Evolutionary conservation across 2,329 filamentous ascomycete species (phyloP).

Genomic region (Phialophora expanda): DNA sequence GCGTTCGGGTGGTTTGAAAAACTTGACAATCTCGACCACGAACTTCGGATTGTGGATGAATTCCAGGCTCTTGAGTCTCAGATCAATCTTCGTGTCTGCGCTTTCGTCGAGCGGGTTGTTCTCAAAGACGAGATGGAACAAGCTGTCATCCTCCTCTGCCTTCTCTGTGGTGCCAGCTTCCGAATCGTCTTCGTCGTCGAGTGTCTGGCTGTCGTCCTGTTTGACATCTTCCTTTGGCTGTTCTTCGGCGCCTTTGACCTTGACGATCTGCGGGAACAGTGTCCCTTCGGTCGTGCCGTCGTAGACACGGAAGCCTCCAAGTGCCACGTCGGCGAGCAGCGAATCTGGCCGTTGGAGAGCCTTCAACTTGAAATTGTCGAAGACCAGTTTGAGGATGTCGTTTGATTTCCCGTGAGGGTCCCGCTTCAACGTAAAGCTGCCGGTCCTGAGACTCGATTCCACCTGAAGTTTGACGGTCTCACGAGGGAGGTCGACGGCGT

Average conservation of each 20-base stretch:
- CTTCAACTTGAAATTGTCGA: constrained; percentile 92
- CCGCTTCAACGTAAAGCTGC: constrained; percentile 91
- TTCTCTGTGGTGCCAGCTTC: constrained; percentile 48
- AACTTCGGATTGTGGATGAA: constrained; percentile 98
- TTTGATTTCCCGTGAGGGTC: constrained; percentile 76
- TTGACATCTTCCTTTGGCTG: constrained; percentile 59
- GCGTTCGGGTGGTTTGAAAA: constrained; percentile 93
- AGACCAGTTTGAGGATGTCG: constrained; percentile 88
- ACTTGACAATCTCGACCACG: constrained; percentile 85
- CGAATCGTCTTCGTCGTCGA: constrained; percentile 37
- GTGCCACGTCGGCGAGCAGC: constrained; percentile 81
- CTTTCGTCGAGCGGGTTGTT: constrained; percentile 92
- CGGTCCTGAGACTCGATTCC: constrained; percentile 89
- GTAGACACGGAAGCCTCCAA: constrained; percentile 91
- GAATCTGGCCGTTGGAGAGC: constrained; percentile 90
- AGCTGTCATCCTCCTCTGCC: constrained; percentile 67
- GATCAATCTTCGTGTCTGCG: constrained; percentile 85
- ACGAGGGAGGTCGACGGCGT: constrained; percentile 84
- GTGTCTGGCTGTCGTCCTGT: constrained; percentile 48
- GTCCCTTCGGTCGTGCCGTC: constrained; percentile 93
- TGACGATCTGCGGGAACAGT: constrained; percentile 91
- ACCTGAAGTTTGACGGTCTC: constrained; percentile 93
- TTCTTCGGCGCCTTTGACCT: constrained; percentile 82
- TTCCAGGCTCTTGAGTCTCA: constrained; percentile 93
- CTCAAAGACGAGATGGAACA: constrained; percentile 92